Conservation (phyloP, 1,284 basidiomycete species). For the Rhodofomes roseus region DNA sequence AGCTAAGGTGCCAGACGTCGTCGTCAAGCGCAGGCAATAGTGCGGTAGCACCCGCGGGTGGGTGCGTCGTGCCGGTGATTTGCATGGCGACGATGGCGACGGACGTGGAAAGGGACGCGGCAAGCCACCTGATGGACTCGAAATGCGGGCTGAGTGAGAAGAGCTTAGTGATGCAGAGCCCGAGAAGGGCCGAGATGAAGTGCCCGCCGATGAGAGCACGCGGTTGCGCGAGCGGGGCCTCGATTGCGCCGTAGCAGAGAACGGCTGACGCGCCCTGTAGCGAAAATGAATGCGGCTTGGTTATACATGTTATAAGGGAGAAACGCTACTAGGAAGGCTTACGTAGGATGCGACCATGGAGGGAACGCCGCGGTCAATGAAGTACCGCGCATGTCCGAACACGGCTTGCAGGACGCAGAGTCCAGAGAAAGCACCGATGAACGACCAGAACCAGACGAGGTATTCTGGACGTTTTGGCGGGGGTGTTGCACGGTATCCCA, state of each 20-base stretch:
- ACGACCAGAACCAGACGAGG: constrained; percentile 42
- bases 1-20: constrained; percentile 45
- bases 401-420: constrained; percentile 54
- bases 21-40: constrained; percentile 45
- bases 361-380: constrained; percentile 44
- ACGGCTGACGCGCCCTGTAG: constrained; percentile 57
- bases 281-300: too few species aligned
- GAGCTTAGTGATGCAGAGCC: constrained; percentile 53
- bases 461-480: constrained; percentile 34
- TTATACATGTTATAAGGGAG: too few species aligned
- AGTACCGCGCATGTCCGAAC: constrained; percentile 46
- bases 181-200: constrained; percentile 49
- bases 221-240: constrained; percentile 59
- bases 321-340: too few species aligned
- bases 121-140: constrained; percentile 48
- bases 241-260: constrained; percentile 54
- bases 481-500: constrained; percentile 40
- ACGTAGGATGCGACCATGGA: constrained; percentile 49
- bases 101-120: constrained; percentile 51
- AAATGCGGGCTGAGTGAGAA: constrained; percentile 45
- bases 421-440: constrained; percentile 53
- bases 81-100: constrained; percentile 51
- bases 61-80: constrained; percentile 55
- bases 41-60: constrained; percentile 54
- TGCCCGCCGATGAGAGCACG: constrained; percentile 56